Evolutionary conservation across 495 filamentous ascomycete genomes (phyloP).

Genomic region (Symbiotaphrina buchneri): DNA sequence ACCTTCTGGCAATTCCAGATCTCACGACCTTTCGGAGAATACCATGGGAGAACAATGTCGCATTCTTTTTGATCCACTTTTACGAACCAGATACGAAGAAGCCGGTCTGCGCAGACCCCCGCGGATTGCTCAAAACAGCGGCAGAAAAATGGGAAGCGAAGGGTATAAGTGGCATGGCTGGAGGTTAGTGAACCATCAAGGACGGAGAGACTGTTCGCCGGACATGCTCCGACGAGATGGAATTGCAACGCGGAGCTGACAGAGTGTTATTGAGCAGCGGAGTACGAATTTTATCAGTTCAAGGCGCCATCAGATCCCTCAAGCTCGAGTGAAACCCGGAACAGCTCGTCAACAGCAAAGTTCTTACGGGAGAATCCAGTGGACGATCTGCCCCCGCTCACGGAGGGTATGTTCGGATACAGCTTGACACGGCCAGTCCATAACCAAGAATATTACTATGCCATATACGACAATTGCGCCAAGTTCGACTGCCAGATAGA

Average conservation of each 20-base stretch:
- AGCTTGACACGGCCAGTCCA: constrained; percentile 79
- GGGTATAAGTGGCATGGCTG: constrained; percentile 71
- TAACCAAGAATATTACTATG: constrained; percentile 89
- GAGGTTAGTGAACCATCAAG: constrained; percentile 34
- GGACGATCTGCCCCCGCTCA: constrained; percentile 48
- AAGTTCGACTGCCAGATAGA: constrained; percentile 70
- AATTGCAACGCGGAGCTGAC: not conserved
- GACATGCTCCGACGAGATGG: not conserved
- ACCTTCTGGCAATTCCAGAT: constrained; percentile 71
- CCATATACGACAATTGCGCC: constrained; percentile 63
- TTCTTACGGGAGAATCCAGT: constrained; percentile 56
- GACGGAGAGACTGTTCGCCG: not conserved
- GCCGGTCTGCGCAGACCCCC: constrained; percentile 61
- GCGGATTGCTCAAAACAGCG: constrained; percentile 46
- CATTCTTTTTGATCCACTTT: constrained; percentile 87
- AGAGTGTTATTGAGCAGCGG: constrained; percentile 37
- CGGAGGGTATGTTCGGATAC: constrained; percentile 97
- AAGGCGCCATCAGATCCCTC: constrained; percentile 29
- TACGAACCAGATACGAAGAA: constrained; percentile 45
- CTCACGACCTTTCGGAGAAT: constrained; percentile 66
- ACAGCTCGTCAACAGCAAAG: constrained; percentile 44
- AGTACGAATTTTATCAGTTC: constrained; percentile 97
- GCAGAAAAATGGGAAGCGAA: constrained; percentile 39
- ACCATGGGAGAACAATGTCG: constrained; percentile 83
- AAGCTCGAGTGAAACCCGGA: constrained; percentile 17